Evolutionary conservation across 164 flowering plant species (phyloP).

Genomic region (Saururus chinensis): DNA sequence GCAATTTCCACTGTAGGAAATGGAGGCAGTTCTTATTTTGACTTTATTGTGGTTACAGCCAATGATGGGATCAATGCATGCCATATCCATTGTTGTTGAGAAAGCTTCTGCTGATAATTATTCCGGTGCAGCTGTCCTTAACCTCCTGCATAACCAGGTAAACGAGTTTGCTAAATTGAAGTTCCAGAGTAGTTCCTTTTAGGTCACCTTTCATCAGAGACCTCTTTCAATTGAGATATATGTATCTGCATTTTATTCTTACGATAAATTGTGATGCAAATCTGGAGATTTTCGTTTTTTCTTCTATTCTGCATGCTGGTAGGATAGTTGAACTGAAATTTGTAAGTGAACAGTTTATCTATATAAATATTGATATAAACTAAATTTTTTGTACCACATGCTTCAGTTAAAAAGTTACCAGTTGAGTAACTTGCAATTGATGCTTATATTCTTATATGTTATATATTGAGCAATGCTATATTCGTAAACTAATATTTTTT

Average conservation of each 20-base stretch:
- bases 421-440: no score
- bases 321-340: background rate
- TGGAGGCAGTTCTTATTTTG: background rate
- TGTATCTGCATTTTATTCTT: background rate
- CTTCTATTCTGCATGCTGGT: background rate
- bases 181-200: no score
- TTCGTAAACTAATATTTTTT: no score
- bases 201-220: background rate
- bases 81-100: slow-evolving; percentile 59
- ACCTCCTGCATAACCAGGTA: slow-evolving; percentile 94
- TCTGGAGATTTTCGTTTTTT: background rate
- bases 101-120: slow-evolving; percentile 55
- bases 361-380: no score
- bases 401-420: no score
- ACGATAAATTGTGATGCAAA: no score
- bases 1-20: background rate
- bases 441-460: no score
- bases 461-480: no score
- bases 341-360: no score
- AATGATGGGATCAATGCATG: slow-evolving; percentile 88
- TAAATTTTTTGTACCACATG: no score
- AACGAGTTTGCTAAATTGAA: background rate
- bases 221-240: background rate
- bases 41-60: slow-evolving; percentile 41
- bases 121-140: slow-evolving; percentile 80